A percentile compares a stretch with the other conserved stretches of the same genome.
These are phyloP conservation scores for Seiridium cupressi DNA, from an alignment of 2,329 filamentous ascomycete genomes.

Conservation along the genomic window DNA sequence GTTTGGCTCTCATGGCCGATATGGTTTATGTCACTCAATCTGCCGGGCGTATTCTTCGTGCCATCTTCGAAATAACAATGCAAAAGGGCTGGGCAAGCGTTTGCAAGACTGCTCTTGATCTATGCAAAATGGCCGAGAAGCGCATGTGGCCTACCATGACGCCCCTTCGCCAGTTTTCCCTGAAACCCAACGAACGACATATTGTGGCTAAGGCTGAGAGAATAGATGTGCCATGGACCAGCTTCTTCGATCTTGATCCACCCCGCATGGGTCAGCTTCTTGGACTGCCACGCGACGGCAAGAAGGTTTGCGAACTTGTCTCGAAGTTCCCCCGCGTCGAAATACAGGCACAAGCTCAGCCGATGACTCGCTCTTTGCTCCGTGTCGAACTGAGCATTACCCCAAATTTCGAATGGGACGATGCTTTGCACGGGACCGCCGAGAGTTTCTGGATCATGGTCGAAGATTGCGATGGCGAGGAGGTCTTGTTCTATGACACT, in stretches of 20 bases:
- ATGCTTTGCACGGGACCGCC: conserved; percentile 78
- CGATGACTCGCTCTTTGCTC: conserved; percentile 90
- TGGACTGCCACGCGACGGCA: conserved; percentile 84
- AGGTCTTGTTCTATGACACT: conserved; percentile 91
- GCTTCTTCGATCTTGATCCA: conserved; percentile 94
- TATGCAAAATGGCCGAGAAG: conserved; percentile 99
- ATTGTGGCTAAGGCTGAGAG: conserved; percentile 90
- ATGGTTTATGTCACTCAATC: conserved; percentile 99
- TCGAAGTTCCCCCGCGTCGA: conserved; percentile 92
- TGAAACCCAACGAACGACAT: conserved; percentile 66
- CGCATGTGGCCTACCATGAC: conserved; percentile 99
- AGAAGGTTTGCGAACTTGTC: conserved; percentile 80
- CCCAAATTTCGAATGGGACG: conserved; percentile 96
- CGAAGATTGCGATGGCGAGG: conserved; percentile 95
- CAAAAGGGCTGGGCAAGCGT: conserved; percentile 96
- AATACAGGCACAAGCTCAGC: conserved; percentile 89
- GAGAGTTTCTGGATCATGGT: conserved; percentile 97
- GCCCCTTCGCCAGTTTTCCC: conserved; percentile 84
- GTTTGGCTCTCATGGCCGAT: conserved; percentile 94
- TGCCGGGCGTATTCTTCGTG: conserved; percentile 90
- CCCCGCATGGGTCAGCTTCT: conserved; percentile 94
- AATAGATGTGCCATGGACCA: conserved; percentile 90
- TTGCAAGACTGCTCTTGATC: conserved; percentile 84
- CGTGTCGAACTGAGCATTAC: conserved; percentile 87
- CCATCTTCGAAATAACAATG: conserved; percentile 94